Evolutionary conservation across 768 basidiomycete species (phyloP), one percentile per base, ranked within the genome.

Genomic region (Butyriboletus loyo): DNA sequence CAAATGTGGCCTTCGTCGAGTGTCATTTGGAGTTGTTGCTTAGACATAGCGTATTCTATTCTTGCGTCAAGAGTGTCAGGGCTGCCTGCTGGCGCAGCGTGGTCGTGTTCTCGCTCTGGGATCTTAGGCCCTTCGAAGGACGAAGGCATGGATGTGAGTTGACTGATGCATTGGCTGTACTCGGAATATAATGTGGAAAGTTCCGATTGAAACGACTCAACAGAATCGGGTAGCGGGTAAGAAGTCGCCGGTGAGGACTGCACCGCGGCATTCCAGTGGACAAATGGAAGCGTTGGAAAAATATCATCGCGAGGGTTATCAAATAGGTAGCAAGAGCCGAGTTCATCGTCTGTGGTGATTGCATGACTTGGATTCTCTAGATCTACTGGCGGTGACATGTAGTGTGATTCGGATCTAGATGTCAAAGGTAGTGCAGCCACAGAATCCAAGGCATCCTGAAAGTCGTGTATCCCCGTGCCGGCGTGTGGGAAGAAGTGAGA

Each of bases 1-100:
- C 87, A 88, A 41, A 90, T 61, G 31, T 67, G 66, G 28, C 79
- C 80, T 65, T 91, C 89, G 38, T 85, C 81, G 4, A 78, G 51
- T 3, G 76, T 77, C 37, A 90, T 74, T 52, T 82, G 76, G 32
- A 77, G 68, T 57, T 90, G 88, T 2, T 73, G 72, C 62, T 83
- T 87, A 38, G 85, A 83, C 76, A 85, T 77, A 19, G 73, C 73
- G 50, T 77, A 73, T 41, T 78, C 79, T 31, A 68, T 64, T 17
- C 64, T 70, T 1, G 68, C 69, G 11, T 77, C 76, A 4, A 64
- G 69, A 38, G 65, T 54, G 34, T 71, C 70, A 34, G 52, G 47
- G 21, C 32, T 40, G 30, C 45, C 53, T 35, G 44, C 27, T 30
- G 56, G 46, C 15, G 46, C 37, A 31, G 43, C 13, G 1, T 24